Evolutionary conservation across 805 yeast species (phyloP).

Genomic region (Saitoella complicata): DNA sequence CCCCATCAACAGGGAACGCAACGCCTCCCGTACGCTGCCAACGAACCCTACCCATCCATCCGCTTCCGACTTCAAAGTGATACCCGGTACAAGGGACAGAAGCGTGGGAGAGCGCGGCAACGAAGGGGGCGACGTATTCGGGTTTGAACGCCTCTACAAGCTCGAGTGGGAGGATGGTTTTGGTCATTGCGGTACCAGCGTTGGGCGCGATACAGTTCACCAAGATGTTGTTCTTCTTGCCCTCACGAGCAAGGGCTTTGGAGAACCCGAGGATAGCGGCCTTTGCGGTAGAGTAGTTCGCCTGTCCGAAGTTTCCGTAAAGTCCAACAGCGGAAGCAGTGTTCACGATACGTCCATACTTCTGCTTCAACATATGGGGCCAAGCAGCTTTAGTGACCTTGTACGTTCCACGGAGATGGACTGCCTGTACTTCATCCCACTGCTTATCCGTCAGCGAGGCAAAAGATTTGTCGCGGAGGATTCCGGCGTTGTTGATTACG

Average conservation of each 20-base stretch:
- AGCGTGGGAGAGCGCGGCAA: constrained; percentile 64
- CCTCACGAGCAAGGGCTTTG: constrained; percentile 79
- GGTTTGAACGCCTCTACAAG: constrained; percentile 78
- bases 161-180: constrained; percentile 61
- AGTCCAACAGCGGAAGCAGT: constrained; percentile 93
- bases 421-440: constrained; percentile 67
- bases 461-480: constrained; percentile 77
- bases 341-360: constrained; percentile 68
- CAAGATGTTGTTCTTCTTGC: constrained; percentile 56
- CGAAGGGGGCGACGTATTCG: constrained; percentile 76
- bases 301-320: constrained; percentile 95
- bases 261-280: constrained; percentile 75
- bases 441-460: constrained; percentile 67
- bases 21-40: constrained; percentile 91
- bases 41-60: constrained; percentile 89
- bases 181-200: constrained; percentile 96
- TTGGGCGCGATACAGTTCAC: constrained; percentile 88
- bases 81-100: constrained; percentile 61
- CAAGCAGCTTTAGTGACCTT: constrained; percentile 76
- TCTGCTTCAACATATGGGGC: constrained; percentile 72
- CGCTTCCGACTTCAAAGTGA: constrained; percentile 85
- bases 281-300: constrained; percentile 90
- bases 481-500: constrained; percentile 86
- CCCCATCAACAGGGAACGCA: constrained; percentile 29
- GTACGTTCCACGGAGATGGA: constrained; percentile 71